Percentiles rank a stretch among this genome's conserved stretches.
These are phyloP conservation scores for Podosphaera xanthii DNA, from an alignment of 2,329 filamentous ascomycete species.

Conservation along the genomic window DNA sequence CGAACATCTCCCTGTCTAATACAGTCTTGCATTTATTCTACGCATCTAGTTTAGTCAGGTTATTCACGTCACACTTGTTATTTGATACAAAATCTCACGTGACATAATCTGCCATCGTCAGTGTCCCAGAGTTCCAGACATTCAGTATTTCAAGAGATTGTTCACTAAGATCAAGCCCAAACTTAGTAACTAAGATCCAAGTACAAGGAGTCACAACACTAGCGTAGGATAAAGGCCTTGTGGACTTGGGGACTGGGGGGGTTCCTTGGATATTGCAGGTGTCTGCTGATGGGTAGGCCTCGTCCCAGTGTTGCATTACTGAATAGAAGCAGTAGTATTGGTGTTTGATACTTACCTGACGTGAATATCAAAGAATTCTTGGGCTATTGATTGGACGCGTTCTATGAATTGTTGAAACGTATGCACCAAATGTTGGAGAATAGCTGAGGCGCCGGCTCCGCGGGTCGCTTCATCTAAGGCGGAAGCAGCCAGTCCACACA, in stretches of 20 bases:
- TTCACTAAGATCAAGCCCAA: too few relatives aligned
- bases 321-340: not conserved
- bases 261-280: not conserved
- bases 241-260: not conserved
- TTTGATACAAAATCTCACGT: too few relatives aligned
- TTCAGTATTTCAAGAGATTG: too few relatives aligned
- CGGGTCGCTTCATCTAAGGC: not conserved
- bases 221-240: not conserved
- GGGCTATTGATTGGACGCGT: not conserved
- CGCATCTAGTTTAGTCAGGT: too few relatives aligned
- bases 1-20: too few relatives aligned
- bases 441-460: not conserved
- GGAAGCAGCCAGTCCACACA: not conserved
- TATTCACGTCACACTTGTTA: too few relatives aligned
- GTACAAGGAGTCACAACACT: not conserved
- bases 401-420: not conserved
- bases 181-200: too few relatives aligned
- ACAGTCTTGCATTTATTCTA: too few relatives aligned
- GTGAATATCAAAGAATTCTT: not conserved
- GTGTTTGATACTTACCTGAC: not conserved
- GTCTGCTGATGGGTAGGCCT: too few relatives aligned
- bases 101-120: too few relatives aligned
- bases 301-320: too few relatives aligned
- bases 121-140: too few relatives aligned
- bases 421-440: not conserved